Conservation (phyloP, 495 filamentous ascomycete genomes). For the Hypoxylon fragiforme region DNA sequence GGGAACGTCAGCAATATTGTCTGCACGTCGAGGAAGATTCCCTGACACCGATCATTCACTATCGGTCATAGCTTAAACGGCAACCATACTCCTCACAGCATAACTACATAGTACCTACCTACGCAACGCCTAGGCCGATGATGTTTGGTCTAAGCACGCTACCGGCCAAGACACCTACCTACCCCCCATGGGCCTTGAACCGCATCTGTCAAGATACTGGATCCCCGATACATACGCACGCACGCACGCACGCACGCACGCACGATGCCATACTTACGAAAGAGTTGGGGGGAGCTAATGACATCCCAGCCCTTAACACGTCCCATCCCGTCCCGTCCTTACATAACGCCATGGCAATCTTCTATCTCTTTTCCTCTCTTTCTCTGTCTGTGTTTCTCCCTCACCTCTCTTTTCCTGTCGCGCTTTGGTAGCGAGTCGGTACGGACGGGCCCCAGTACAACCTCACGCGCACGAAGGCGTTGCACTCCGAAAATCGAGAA, state of each 20-base stretch:
- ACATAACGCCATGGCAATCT: neutral
- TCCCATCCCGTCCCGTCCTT: slow-evolving; percentile 19
- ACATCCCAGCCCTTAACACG: slow-evolving; percentile 13
- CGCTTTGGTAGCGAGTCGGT: slow-evolving; percentile 22
- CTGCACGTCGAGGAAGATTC: slow-evolving; percentile 16
- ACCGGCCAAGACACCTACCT: slow-evolving; percentile 10
- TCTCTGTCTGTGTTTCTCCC: no score
- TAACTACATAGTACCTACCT: neutral
- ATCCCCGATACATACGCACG: neutral
- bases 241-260: neutral
- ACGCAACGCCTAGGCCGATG: neutral
- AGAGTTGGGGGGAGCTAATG: slow-evolving; percentile 7
- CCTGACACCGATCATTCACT: slow-evolving; percentile 17
- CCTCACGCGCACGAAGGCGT: slow-evolving; percentile 11
- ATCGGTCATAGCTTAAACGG: neutral
- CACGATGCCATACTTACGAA: slow-evolving; percentile 19
- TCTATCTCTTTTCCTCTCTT: no score
- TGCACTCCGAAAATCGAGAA: slow-evolving; percentile 25
- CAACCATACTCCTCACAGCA: neutral
- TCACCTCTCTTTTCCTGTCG: neutral
- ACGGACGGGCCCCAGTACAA: slow-evolving; percentile 26
- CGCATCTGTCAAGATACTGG: slow-evolving; percentile 18
- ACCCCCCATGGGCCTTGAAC: slow-evolving; percentile 11
- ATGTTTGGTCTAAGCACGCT: slow-evolving; percentile 6
- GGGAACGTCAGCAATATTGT: slow-evolving; percentile 7